Base-by-base conservation (phyloP, 805 yeast genomes). In the Wickerhamiella sorbophila region DNA sequence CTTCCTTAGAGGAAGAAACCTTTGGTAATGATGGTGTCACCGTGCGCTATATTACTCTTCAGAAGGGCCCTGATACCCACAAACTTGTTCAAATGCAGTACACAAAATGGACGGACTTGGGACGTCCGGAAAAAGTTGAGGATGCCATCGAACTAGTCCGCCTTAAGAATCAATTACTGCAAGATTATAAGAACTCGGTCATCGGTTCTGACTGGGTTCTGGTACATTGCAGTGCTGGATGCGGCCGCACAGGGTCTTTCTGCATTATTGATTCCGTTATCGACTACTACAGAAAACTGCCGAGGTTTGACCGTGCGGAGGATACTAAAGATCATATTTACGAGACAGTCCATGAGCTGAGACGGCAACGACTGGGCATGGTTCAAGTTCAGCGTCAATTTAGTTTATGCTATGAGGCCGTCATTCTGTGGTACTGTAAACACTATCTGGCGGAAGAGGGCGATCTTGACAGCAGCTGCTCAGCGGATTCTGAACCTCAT, bases 151-250 rank as follows among this genome's bases (percentile, higher is more conserved):
- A 71, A 34, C 59, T 77, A 19, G 67, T 74, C 24, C 59, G 61
- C 29, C 52, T 76, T 51, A 70, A 72, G 44, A 61, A 64, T 18
- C 48, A 64, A 14, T 54, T 74, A 12, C 53, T 66, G 40, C n/a
- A 15, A 10, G 31, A 37, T 19, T 39, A 14, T 20, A 22, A 39
- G 16, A 48, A 52, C 4, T 46, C 46, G 6, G 44, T 58, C 19
- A 39, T 39, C 2, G 44, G 31, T 31, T 19, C 42, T 21, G 42
- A 29, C 5, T 41, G 42, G 15, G 71, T 75, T 2, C 54, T 85
- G 35, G 84, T 81, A 33, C 97, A 88, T 62, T 88, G 98, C 59
- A 80, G 94, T 12, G 97, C 97, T 2, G 98, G 98, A 0, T 88
- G 95, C 60, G 98, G 98, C 8, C 70, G 98, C 44, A 88, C 97